phyloP scores from a whole-genome alignment of 164 flowering plant species.

The Cinnamomum micranthum region DNA sequence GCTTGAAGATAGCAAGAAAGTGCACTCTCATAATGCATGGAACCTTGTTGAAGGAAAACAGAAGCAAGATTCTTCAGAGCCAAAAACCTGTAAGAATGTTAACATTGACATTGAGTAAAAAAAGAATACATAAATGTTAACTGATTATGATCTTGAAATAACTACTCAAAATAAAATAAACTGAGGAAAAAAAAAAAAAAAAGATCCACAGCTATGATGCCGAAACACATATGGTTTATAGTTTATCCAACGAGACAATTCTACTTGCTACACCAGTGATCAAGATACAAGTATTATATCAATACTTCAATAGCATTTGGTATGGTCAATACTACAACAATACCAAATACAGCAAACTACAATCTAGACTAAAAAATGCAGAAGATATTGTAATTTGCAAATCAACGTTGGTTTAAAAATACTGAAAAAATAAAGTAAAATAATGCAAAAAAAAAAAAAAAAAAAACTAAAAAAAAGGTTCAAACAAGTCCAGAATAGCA shows the following conservation, averaged over 20 bases:
- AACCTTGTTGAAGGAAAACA: conserved; percentile 87
- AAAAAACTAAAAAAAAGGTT: no score
- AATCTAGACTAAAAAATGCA: not conserved
- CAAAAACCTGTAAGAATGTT: conserved; percentile 62
- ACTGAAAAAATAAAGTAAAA: not conserved
- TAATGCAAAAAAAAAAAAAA: no score
- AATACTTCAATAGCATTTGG: not conserved
- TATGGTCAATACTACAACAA: not conserved
- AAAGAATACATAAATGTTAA: not conserved
- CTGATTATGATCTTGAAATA: not conserved
- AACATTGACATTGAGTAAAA: not conserved
- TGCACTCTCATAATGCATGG: conserved; percentile 70
- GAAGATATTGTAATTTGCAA: not conserved
- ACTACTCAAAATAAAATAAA: not conserved
- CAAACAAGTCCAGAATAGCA: not conserved
- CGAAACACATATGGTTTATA: not conserved
- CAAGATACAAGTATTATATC: not conserved
- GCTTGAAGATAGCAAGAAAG: conserved; percentile 91
- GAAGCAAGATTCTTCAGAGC: conserved; percentile 87
- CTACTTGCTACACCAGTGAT: not conserved
- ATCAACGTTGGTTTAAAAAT: not conserved
- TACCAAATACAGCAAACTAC: not conserved
- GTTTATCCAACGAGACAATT: not conserved
- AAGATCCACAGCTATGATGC: not conserved
- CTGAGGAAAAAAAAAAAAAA: no score